Conservation (phyloP, 2,329 filamentous ascomycete genomes). For the Teratosphaeriaceae sp. region DNA sequence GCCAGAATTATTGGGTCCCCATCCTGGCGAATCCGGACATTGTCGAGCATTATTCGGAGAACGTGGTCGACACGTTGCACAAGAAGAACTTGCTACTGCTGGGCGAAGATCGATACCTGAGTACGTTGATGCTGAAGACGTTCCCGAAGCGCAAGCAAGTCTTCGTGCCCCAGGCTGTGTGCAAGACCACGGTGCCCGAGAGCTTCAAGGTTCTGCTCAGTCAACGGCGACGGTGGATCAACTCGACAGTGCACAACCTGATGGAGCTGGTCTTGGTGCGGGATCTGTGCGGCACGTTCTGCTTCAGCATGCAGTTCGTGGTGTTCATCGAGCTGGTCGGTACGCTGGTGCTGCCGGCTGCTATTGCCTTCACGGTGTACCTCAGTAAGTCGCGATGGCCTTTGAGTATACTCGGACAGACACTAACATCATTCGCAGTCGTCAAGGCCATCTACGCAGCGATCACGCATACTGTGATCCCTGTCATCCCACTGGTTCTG, state of each 20-base stretch:
- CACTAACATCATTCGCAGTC: slow-evolving; percentile 47
- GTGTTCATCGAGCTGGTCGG: slow-evolving; percentile 93
- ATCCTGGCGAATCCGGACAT: slow-evolving; percentile 98
- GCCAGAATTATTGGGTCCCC: slow-evolving; percentile 98
- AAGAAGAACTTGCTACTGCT: slow-evolving; percentile 92
- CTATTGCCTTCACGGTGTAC: slow-evolving; percentile 95
- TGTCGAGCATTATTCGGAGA: slow-evolving; percentile 98
- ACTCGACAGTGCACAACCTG: slow-evolving; percentile 96
- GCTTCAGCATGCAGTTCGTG: slow-evolving; percentile 99
- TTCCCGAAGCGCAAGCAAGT: slow-evolving; percentile 99
- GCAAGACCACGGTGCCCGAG: slow-evolving; percentile 96
- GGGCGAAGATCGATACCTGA: slow-evolving; percentile 91
- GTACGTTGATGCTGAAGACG: slow-evolving; percentile 95
- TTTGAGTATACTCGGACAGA: not conserved
- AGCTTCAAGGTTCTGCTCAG: slow-evolving; percentile 87
- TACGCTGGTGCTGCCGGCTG: slow-evolving; percentile 88
- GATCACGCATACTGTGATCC: slow-evolving; percentile 50
- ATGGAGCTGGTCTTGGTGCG: slow-evolving; percentile 95
- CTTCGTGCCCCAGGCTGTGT: slow-evolving; percentile 96
- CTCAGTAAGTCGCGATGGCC: slow-evolving; percentile 66
- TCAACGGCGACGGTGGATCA: slow-evolving; percentile 96
- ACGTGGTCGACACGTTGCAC: slow-evolving; percentile 95
- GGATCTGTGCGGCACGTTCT: slow-evolving; percentile 96
- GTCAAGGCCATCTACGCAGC: slow-evolving; percentile 74
- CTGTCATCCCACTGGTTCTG: slow-evolving; percentile 85